Percentiles rank a stretch among this genome's conserved stretches.
Conservation (phyloP, 345 rosid species). For the Salix koriyanagi region DNA sequence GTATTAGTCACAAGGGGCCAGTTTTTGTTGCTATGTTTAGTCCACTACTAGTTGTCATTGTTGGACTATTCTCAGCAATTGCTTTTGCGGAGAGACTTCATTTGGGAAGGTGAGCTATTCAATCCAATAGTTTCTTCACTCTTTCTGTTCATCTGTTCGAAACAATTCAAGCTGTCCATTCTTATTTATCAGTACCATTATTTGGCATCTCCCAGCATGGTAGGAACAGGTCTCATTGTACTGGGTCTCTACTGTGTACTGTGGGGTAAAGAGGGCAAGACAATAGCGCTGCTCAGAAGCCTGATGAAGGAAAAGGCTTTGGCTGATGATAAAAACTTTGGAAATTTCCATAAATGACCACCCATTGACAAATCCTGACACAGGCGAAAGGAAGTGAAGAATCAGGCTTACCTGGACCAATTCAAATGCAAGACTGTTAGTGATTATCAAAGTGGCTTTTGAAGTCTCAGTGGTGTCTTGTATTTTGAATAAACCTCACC, state of each 20-base stretch:
- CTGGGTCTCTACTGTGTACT: conserved; percentile 36
- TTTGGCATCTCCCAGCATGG: conserved; percentile 17
- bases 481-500: too few relatives aligned
- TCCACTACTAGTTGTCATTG: conserved; percentile 32
- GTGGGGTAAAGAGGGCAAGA: conserved; percentile 39
- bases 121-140: neutral
- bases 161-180: neutral
- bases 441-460: too few relatives aligned
- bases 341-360: conserved; percentile 9
- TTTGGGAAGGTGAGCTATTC: conserved; percentile 27
- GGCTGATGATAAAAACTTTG: neutral
- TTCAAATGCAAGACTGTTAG: too few relatives aligned
- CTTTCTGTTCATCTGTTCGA: too few relatives aligned
- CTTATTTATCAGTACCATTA: neutral
- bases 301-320: neutral
- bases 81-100: conserved; percentile 44
- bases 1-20: conserved; percentile 40
- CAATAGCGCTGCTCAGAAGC: neutral
- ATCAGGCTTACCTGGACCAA: too few relatives aligned
- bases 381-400: too few relatives aligned
- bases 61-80: conserved; percentile 38
- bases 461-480: too few relatives aligned
- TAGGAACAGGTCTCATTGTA: conserved; percentile 32
- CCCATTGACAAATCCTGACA: neutral
- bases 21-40: conserved; percentile 40